These are phyloP conservation scores for Penicillium brevicompactum DNA, from an alignment of 2,329 filamentous ascomycete genomes.

Conservation along the genomic window DNA sequence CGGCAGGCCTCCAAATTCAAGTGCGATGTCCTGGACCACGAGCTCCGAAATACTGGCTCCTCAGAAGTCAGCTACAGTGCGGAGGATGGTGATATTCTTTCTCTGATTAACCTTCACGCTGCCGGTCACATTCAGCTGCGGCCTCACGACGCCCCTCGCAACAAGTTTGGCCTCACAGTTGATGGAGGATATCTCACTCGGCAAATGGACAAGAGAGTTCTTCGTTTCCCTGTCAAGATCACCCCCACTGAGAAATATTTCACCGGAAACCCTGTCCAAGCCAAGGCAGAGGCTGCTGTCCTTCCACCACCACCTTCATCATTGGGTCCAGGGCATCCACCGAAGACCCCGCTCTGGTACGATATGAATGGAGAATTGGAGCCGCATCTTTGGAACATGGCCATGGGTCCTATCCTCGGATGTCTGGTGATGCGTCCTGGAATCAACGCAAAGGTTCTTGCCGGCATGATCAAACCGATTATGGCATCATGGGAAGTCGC, in stretches of 20 bases:
- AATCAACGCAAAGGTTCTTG: constrained; percentile 36
- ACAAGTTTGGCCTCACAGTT: constrained; percentile 48
- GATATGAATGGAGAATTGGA: constrained; percentile 48
- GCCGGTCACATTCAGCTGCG: constrained; percentile 37
- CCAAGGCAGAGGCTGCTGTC: constrained; percentile 8
- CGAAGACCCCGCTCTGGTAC: constrained; percentile 50
- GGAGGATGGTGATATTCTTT: constrained; percentile 48
- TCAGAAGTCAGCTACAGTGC: constrained; percentile 39
- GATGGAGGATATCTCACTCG: constrained; percentile 51
- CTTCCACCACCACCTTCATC: constrained; percentile 19
- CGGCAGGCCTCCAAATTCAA: constrained; percentile 48
- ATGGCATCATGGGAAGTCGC: constrained; percentile 47
- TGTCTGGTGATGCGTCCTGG: constrained; percentile 47
- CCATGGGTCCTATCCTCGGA: constrained; percentile 44
- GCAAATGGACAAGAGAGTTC: constrained; percentile 46
- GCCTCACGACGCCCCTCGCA: constrained; percentile 43
- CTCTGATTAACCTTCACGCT: constrained; percentile 45
- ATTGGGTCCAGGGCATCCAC: constrained; percentile 12
- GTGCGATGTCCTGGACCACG: constrained; percentile 41
- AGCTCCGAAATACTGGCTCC: constrained; percentile 35
- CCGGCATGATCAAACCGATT: constrained; percentile 40
- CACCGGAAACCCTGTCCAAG: constrained; percentile 41
- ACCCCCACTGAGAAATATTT: constrained; percentile 40
- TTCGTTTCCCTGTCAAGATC: constrained; percentile 48
- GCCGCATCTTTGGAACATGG: constrained; percentile 45